phyloP scores from a whole-genome alignment of 169 alveolate genomes.

The Plasmodium falciparum region DNA sequence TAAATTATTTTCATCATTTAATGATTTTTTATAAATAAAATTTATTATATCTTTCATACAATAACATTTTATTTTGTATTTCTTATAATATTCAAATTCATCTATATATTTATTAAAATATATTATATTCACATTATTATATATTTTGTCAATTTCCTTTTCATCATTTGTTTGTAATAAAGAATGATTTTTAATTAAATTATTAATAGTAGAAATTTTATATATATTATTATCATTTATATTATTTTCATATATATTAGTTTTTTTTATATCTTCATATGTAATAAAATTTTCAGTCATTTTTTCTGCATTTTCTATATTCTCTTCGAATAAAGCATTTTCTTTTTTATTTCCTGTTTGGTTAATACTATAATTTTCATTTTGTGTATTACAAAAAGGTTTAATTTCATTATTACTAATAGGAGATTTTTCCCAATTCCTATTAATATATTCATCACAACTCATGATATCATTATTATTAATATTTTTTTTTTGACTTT shows the following conservation, averaged over 20 bases:
- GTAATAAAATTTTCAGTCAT: background rate
- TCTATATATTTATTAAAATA: conserved; percentile 66
- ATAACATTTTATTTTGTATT: conserved; percentile 50
- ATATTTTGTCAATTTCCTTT: conserved; percentile 36
- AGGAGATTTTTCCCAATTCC: background rate
- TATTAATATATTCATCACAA: background rate
- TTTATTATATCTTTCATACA: conserved; percentile 49
- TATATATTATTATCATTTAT: background rate
- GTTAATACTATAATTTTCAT: background rate
- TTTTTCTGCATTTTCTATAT: background rate
- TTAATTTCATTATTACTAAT: background rate
- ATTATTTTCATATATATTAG: background rate
- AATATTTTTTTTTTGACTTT: background rate
- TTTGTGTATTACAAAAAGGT: background rate
- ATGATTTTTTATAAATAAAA: conserved; percentile 44
- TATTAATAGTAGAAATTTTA: background rate
- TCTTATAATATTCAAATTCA: conserved; percentile 58
- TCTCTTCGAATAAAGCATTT: background rate
- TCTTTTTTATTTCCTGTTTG: background rate
- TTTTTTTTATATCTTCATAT: background rate
- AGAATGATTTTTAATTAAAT: background rate
- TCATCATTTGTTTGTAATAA: conserved; percentile 34
- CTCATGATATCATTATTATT: background rate
- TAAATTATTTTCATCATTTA: conserved; percentile 36
- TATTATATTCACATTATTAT: conserved; percentile 52